Conservation (phyloP, 2,329 filamentous ascomycete genomes). For the Mycosphaerella sp. region DNA sequence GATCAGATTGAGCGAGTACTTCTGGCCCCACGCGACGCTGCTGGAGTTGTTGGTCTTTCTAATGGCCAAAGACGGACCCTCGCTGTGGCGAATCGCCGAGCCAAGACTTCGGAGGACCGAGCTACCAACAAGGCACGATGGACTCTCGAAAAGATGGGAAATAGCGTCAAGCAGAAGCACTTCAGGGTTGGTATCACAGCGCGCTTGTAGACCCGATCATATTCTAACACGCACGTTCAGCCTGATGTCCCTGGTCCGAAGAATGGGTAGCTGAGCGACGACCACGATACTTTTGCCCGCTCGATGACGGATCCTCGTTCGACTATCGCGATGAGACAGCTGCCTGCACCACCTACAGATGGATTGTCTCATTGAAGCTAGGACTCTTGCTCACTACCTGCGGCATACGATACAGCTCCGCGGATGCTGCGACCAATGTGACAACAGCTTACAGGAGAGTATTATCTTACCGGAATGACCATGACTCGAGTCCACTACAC, state of each 20-base stretch:
- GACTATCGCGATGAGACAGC: neutral
- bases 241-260: conserved; percentile 18
- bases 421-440: too few relatives aligned
- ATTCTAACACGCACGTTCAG: conserved; percentile 13
- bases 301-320: neutral
- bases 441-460: too few relatives aligned
- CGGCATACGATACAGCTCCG: too few relatives aligned
- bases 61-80: conserved; percentile 14
- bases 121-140: conserved; percentile 15
- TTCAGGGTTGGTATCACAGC: conserved; percentile 20
- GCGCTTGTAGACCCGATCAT: conserved; percentile 16
- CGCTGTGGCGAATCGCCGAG: conserved; percentile 13
- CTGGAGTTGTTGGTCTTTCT: conserved; percentile 14
- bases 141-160: conserved; percentile 18
- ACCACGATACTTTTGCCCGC: neutral
- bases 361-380: too few relatives aligned
- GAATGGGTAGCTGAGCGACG: conserved; percentile 16
- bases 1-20: neutral
- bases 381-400: too few relatives aligned
- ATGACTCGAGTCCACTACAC: neutral
- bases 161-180: conserved; percentile 21
- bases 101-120: conserved; percentile 11
- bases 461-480: neutral
- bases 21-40: conserved; percentile 12
- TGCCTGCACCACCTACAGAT: neutral